Evolutionary conservation across 257 asterid species (phyloP), one percentile per base, ranked within the genome.

Genomic region (Dorcoceras hygrometricum): DNA sequence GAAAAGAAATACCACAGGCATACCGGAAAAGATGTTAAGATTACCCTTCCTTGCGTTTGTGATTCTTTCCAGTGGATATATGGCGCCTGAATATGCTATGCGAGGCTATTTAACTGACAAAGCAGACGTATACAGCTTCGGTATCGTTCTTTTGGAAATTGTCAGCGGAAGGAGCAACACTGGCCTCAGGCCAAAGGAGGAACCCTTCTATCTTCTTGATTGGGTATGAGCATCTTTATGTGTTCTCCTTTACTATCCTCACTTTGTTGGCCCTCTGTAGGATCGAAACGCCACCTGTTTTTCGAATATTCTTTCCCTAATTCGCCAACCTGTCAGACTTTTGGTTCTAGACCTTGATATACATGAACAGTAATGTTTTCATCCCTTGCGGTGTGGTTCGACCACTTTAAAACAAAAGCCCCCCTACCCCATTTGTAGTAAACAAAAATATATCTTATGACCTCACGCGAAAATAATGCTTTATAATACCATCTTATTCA

Each of bases 71-170:
- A 82, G 87, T 46, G 87, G 87, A 50, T 82, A 82, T 20, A 82
- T 82, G 87, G 83, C 87, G 4, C 87, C 87, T 6, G 89, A 84
- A 75, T 84, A 84, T 68, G 89, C 89, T 1, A 81, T 84, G 89
- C 77, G 87, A 4, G 89, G 89, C 51, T 73, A 84, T 73, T 60
- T 81, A 67, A 84, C 89, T 1, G 84, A 81, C 77, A 84, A 84
- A 77, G 89, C 89, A 50, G 89, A 84, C 25, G 89, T 84, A 4
- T 81, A 83, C 81, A 81, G 89, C 78, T 83, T 72, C 2, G 89
- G 89, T 48, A 75, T 83, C 23, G 86, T 84, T 54, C 69, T 78
- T 26, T 34, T 81, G 57, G 89, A 84, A 73, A 73, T 81, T 23
- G 66, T 84, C 27, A 65, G 83, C 60, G 89, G 89, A 57, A 77